A percentile compares a stretch with the other conserved stretches of the same genome.
These are phyloP conservation scores for Rhizoctonia solani DNA, from an alignment of 1,284 basidiomycete species.

Conservation along the genomic window DNA sequence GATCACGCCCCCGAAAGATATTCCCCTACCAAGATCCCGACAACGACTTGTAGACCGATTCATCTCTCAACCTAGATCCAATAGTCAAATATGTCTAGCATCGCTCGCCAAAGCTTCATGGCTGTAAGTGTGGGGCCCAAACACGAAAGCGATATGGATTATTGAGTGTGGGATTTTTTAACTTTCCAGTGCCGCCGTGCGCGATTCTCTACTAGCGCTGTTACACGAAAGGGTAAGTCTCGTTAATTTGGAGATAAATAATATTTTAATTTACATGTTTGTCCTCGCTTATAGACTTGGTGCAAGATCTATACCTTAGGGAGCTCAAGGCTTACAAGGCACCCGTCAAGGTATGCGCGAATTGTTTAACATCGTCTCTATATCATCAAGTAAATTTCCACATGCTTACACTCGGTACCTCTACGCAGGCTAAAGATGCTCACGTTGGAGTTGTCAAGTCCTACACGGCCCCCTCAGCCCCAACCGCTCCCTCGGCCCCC, in stretches of 20 bases:
- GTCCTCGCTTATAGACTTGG: slow-evolving; percentile 67
- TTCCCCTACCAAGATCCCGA: slow-evolving; percentile 26
- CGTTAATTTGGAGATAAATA: background rate
- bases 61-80: background rate
- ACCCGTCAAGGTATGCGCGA: slow-evolving; percentile 46
- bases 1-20: background rate
- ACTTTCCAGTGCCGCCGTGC: slow-evolving; percentile 26
- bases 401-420: slow-evolving; percentile 10
- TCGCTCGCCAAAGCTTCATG: slow-evolving; percentile 29
- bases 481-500: slow-evolving; percentile 71
- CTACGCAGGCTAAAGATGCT: slow-evolving; percentile 73
- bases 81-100: slow-evolving; percentile 12
- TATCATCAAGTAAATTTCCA: background rate
- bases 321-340: slow-evolving; percentile 91
- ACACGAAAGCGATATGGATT: background rate
- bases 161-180: slow-evolving; percentile 22
- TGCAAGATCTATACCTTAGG: slow-evolving; percentile 90
- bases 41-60: slow-evolving; percentile 1
- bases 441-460: slow-evolving; percentile 79
- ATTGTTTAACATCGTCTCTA: background rate
- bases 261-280: background rate
- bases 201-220: slow-evolving; percentile 64
- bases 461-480: slow-evolving; percentile 68
- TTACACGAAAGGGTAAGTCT: slow-evolving; percentile 68
- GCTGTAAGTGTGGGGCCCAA: background rate